Evolutionary conservation across 2,329 filamentous ascomycete genomes (phyloP).

Genomic region (Stylonectria norvegica): DNA sequence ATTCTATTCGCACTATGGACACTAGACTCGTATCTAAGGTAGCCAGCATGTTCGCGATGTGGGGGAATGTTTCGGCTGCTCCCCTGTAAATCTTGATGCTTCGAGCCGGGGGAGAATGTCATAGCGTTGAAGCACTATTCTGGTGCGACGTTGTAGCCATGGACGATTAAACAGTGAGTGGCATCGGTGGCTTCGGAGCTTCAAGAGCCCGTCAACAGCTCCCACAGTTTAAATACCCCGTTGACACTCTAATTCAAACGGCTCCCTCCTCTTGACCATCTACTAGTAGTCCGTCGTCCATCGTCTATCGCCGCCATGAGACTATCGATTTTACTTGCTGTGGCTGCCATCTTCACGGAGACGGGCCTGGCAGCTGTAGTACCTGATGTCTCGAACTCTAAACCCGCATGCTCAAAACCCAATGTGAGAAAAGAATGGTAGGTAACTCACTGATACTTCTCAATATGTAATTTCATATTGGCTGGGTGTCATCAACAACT

Average conservation of each 20-base stretch:
- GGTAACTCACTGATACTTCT: background rate
- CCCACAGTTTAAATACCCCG: background rate
- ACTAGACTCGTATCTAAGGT: background rate
- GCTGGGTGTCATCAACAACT: background rate
- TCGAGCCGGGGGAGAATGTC: background rate
- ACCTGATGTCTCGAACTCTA: too few species aligned
- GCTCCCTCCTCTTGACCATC: background rate
- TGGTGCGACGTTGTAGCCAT: background rate
- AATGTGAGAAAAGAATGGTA: conserved; percentile 18
- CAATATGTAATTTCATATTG: background rate
- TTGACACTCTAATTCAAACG: background rate
- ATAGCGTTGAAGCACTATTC: background rate
- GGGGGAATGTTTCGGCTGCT: background rate
- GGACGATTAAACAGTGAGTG: background rate
- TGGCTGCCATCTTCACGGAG: background rate
- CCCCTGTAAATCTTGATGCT: background rate
- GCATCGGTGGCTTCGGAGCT: background rate
- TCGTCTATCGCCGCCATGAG: background rate
- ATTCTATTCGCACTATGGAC: background rate
- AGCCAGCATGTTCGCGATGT: background rate
- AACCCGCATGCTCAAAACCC: conserved; percentile 14
- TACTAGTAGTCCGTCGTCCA: background rate
- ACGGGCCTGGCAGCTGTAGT: background rate
- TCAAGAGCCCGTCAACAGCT: background rate
- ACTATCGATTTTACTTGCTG: background rate